Evolutionary conservation across 768 basidiomycete genomes (phyloP).

Genomic region (Rhizopogon vinicolor): DNA sequence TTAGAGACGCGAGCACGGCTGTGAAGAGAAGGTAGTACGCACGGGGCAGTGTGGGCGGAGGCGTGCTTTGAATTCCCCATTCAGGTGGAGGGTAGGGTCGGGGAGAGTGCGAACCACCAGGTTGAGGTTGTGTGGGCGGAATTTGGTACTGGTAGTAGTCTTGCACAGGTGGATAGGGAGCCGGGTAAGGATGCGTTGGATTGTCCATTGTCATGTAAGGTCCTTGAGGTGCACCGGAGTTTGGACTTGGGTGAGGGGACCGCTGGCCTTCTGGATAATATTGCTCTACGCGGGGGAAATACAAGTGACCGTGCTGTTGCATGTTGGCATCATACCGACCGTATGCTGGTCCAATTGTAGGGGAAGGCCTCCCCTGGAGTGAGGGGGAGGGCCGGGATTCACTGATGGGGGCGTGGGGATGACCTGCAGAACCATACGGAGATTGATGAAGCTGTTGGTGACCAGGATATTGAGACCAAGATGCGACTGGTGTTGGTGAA

Average conservation of each 20-base stretch:
- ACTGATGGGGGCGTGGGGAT: not conserved
- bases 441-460: constrained; percentile 1
- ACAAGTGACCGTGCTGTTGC: not conserved
- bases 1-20: not conserved
- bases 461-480: not conserved
- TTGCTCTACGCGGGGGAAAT: not conserved
- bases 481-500: constrained; percentile 2
- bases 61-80: constrained; percentile 14
- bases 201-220: not conserved
- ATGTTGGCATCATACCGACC: not conserved
- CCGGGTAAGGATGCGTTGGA: not conserved
- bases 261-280: not conserved
- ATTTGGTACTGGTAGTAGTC: not conserved
- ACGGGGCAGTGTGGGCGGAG: constrained; percentile 34
- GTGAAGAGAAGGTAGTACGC: constrained; percentile 19
- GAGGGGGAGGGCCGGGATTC: not conserved
- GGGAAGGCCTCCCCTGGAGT: not conserved
- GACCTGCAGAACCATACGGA: not conserved
- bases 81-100: not conserved
- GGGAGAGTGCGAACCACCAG: not conserved
- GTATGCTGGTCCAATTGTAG: not conserved
- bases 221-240: not conserved
- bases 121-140: not conserved
- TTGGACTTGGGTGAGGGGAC: not conserved
- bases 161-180: not conserved